Conservation (phyloP, 2,329 filamentous ascomycete species). For the Microascus cirrosus region DNA sequence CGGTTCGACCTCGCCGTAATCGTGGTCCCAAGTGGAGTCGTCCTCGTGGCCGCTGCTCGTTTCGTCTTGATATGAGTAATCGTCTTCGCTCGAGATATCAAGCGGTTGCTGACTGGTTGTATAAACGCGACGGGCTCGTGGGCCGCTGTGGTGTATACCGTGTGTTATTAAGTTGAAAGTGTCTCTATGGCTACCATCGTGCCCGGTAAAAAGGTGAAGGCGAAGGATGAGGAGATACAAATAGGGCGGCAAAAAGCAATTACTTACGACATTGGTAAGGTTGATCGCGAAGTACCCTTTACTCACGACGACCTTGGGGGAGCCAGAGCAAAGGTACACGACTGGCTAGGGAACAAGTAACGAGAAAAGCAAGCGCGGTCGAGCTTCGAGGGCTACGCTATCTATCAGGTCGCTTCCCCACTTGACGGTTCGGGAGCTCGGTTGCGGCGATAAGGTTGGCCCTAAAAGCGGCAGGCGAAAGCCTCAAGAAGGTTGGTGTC, state of each 20-base stretch:
- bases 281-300: conserved; percentile 4
- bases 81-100: conserved; percentile 19
- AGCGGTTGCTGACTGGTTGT: conserved; percentile 17
- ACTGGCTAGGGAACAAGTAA: not conserved
- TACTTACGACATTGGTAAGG: conserved; percentile 4
- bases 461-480: not conserved
- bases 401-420: not conserved
- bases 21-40: conserved; percentile 19
- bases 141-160: too few species aligned
- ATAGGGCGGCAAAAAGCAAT: not conserved
- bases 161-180: too few species aligned
- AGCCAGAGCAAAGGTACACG: conserved; percentile 31
- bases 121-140: conserved; percentile 5
- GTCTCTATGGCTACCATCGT: not conserved
- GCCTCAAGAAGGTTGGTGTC: not conserved
- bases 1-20: conserved; percentile 29
- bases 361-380: not conserved
- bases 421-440: not conserved
- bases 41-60: conserved; percentile 17
- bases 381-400: not conserved
- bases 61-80: conserved; percentile 19
- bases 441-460: not conserved
- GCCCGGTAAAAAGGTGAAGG: conserved; percentile 13
- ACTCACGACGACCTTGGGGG: conserved; percentile 33
- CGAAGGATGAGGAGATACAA: conserved; percentile 5